phyloP scores from a whole-genome alignment of 176 grass and related monocot genomes.

The sorghum (Sorghum bicolor) region DNA sequence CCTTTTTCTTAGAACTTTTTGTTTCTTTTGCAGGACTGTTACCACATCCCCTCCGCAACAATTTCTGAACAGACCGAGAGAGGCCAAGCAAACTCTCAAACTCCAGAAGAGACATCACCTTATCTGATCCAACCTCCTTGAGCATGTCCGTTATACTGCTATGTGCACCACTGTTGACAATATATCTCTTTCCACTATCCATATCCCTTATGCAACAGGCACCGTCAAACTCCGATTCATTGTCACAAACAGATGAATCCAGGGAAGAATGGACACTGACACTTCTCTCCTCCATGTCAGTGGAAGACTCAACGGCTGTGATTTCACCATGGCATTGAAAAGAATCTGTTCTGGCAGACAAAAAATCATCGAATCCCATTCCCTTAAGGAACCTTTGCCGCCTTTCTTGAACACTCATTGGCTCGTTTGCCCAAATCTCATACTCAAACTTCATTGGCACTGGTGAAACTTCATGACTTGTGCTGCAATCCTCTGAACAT shows the following conservation, averaged over 20 bases:
- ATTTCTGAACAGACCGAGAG: conserved; percentile 44
- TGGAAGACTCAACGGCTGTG: background rate
- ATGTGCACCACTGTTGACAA: conserved; percentile 29
- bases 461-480: conserved; percentile 33
- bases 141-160: conserved; percentile 38
- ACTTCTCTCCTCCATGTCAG: conserved; percentile 43
- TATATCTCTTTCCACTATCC: conserved; percentile 41
- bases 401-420: conserved; percentile 71
- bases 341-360: conserved; percentile 14
- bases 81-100: conserved; percentile 57
- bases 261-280: conserved; percentile 4
- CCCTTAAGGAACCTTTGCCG: conserved; percentile 57
- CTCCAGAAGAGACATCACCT: conserved; percentile 55
- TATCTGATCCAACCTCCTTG: conserved; percentile 61
- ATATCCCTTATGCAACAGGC: conserved; percentile 47
- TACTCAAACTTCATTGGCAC: conserved; percentile 32
- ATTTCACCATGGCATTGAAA: conserved; percentile 24
- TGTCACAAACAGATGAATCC: conserved; percentile 29
- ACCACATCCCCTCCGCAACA: conserved; percentile 28
- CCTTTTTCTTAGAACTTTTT: conserved; percentile 31
- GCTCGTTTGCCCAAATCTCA: conserved; percentile 49
- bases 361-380: conserved; percentile 57
- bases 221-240: conserved; percentile 8
- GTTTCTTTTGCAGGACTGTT: background rate
- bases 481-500: conserved; percentile 41